Evolutionary conservation across 176 grass and related monocot species (phyloP), one percentile per base, ranked within the genome.

Genomic region (Oryza nivara): DNA sequence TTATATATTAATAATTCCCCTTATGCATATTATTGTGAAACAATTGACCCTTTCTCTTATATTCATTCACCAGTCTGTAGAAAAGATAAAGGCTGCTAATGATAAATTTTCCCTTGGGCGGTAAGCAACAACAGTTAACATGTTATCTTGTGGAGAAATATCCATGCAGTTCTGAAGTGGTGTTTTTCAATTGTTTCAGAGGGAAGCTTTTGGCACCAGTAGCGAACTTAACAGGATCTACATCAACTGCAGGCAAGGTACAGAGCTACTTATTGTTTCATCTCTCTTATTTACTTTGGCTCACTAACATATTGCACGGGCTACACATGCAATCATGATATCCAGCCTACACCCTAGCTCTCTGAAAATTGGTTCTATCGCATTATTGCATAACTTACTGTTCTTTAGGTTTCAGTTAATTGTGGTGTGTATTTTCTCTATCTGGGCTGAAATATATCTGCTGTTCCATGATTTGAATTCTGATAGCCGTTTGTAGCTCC

Each of bases 21-120:
- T 88, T 68, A 7, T 51, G 25, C 35, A 64, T 16, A 75, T 58
- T 43, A 61, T 19, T 56, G 6, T 25, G 3, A 78, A 43, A 51
- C 45, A 22, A 16, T 66, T 49, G 44, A 83, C 72, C 74, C 72
- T 80, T 90, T 28, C 66, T 11, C 80, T 11, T 83, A 17, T 77
- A 16, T 86, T 72, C n/a, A 98, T 41, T 41, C 40, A 41, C 7
- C 40, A 41, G 96, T 93, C 90, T 12, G 87, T 95, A 89, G 93
- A 88, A 87, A 98, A 89, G 70, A 95, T 98, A 81, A 91, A 92
- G 81, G 70, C 88, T 75, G 77, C 89, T 70, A 95, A 83, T 51
- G 91, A 95, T 72, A 95, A 45, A 82, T 85, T 83, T 88, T 85
- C 80, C 48, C 87, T 74, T 28, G 88, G 71, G 35, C 82, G 88